phyloP scores from a whole-genome alignment of 1,284 basidiomycete genomes.

The Inonotus obliquus region DNA sequence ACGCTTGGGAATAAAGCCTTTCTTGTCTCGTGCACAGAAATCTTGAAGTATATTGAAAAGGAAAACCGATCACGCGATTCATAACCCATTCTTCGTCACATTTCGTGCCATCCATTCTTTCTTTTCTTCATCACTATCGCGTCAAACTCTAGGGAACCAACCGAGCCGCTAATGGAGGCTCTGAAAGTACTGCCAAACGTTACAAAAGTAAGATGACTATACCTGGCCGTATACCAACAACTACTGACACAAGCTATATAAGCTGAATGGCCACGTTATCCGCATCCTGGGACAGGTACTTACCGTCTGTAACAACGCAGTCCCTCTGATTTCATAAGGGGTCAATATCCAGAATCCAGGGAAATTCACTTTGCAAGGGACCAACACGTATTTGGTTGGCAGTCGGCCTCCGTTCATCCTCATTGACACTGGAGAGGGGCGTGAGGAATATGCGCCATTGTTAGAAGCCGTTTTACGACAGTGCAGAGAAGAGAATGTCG shows the following conservation, averaged over 20 bases:
- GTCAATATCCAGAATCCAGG: slow-evolving; percentile 68
- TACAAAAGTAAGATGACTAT: background rate
- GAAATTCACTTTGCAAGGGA: slow-evolving; percentile 90
- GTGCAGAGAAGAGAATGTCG: slow-evolving; percentile 15
- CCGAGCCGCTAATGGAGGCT: background rate
- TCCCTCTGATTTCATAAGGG: background rate
- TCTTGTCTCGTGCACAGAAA: too few species aligned
- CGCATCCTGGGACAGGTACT: slow-evolving; percentile 71
- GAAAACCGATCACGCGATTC: too few species aligned
- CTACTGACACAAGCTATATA: background rate
- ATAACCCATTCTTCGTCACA: too few species aligned
- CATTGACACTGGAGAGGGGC: slow-evolving; percentile 86
- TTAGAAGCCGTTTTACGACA: slow-evolving; percentile 56
- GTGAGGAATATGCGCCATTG: slow-evolving; percentile 60
- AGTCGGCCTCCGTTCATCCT: slow-evolving; percentile 68
- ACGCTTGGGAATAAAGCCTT: too few species aligned
- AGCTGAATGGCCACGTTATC: slow-evolving; percentile 62
- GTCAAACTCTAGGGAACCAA: too few species aligned
- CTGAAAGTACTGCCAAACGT: background rate
- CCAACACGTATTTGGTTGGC: slow-evolving; percentile 90
- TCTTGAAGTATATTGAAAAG: too few species aligned
- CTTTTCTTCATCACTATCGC: too few species aligned
- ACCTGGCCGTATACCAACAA: background rate
- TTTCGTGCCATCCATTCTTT: too few species aligned
- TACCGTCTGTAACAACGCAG: slow-evolving; percentile 3